Base-by-base conservation (phyloP, 2,329 filamentous ascomycete genomes). In the Aureobasidium sp. region DNA sequence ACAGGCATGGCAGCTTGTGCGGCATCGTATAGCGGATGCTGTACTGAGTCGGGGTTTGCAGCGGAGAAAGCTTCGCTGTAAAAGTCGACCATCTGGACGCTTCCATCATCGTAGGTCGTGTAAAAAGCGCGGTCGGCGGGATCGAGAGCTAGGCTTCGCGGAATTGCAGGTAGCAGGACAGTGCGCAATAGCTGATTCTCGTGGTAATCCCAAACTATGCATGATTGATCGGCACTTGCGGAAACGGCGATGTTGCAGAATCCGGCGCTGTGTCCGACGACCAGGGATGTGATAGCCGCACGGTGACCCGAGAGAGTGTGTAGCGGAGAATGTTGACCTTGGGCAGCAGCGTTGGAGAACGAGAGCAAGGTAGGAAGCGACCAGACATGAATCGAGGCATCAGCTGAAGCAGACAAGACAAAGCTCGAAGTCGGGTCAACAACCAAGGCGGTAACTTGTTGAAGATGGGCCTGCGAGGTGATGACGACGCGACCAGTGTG, bases 341-440 rank as follows among this genome's bases (percentile, higher is more conserved):
- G 54, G 76, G 61, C 84, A 14, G 76, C 73, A 50, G 76, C 75
- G 21, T 74, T 76, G n/a, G 74, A 76, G 69, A 87, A 86, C 5
- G 84, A 84, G 3, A 97, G 81, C 11, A 97, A 82, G 29, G 82
- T 81, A 3, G 89, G 81, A 59, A 97, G 75, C 1, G 90, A 90
- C 94, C 94, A 99, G 63, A 97, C 87, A 74, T 96, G 90, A 65
- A 97, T 82, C 72, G 90, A 96, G 57, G 91, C 89, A 77, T 99
- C 94, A 67, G 87, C 83, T 2, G 90, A 93, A 44, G 87, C 90
- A 1, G 89, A 90, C 55, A 94, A 79, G 57, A 94, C 75, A 74
- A 91, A 87, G 68, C 85, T 85, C 50, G 85, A 87, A 44, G 86
- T 88, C 10, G 86, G 82, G 69, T 86, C 84, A 29, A 86, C 81